Evolutionary conservation across 1,139 yeast species (phyloP), one percentile per base, ranked within the genome.

Genomic region (Entelexis paramagnoliae): DNA sequence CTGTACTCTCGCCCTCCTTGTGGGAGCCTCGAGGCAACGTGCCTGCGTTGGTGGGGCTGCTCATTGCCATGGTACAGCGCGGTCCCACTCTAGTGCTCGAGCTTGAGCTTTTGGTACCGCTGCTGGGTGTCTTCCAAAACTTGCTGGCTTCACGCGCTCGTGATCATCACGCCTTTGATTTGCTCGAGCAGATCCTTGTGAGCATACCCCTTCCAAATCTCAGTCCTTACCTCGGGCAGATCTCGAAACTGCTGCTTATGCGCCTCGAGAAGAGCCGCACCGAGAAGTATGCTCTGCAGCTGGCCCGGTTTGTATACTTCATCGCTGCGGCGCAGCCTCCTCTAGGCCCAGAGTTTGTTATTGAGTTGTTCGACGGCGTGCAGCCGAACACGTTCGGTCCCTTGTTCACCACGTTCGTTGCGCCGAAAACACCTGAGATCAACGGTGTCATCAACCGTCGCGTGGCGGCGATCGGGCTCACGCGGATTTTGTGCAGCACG

Each of bases 81-180:
- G 88, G 87, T 52, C 76, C 82, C 2, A 66, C 72, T 8, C 71
- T 71, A 48, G 62, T 70, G 48, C 61, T 66, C 10, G 61, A 63
- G 40, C 61, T 62, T 19, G 73, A 70, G 44, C 63, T 72, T 30
- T 67, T 89, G 51, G 77, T 83, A 34, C 95, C 97, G 4, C 76
- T 93, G 38, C 72, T 93, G 50, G 99, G 99, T 45, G 95, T 93
- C n/a, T 93, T 87, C 73, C 98, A 93, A 70, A 88, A 89, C 64
- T 73, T 93, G 57, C 79, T 91, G 51, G 80, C 96, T 1, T 86
- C 96, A 0, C 84, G 83, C 61, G 76, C 79, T 17, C 83, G 87
- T 62, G 97, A 91, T 61, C 68, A 70, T 39, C 76, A 80, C 62
- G 97, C 97, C 2, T 83, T 93, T 64, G 96, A 91, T 55, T 71